Percentiles rank a stretch among this genome's conserved stretches.
Conservation (phyloP, 176 grass and related monocot genomes). For the Elymus sibiricus region DNA sequence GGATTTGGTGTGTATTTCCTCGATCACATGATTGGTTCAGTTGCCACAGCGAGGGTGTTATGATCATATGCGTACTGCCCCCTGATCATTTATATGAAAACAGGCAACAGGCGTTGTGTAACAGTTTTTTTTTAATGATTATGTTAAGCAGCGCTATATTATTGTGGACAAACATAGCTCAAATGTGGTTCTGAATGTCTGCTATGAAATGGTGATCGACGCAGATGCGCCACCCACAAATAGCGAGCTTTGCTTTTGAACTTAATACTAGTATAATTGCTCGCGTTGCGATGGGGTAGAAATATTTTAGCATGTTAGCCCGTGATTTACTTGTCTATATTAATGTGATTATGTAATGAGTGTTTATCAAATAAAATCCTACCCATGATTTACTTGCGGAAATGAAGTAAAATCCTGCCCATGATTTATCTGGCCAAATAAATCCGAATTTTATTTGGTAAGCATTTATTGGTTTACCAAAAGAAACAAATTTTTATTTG, state of each 20-base stretch:
- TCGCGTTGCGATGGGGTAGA: no score
- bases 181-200: neutral
- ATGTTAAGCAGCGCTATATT: neutral
- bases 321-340: no score
- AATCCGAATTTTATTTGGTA: no score
- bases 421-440: no score
- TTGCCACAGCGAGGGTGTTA: neutral
- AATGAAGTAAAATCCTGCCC: no score
- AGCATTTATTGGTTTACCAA: no score
- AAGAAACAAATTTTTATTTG: no score
- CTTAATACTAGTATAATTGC: neutral
- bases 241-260: neutral
- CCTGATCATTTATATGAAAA: conserved; percentile 20
- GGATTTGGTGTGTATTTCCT: neutral
- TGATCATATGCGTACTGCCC: neutral
- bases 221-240: neutral
- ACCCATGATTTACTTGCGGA: no score
- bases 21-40: neutral
- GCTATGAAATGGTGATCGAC: neutral
- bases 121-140: conserved; percentile 14
- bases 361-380: no score
- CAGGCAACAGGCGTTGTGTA: neutral
- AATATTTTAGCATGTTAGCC: no score
- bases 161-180: neutral
- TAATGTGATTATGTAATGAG: no score